A percentile compares a stretch with the other conserved stretches of the same genome.
Conservation (phyloP, 352 stramenopile genomes). For the Elongisporangium prolatum region DNA sequence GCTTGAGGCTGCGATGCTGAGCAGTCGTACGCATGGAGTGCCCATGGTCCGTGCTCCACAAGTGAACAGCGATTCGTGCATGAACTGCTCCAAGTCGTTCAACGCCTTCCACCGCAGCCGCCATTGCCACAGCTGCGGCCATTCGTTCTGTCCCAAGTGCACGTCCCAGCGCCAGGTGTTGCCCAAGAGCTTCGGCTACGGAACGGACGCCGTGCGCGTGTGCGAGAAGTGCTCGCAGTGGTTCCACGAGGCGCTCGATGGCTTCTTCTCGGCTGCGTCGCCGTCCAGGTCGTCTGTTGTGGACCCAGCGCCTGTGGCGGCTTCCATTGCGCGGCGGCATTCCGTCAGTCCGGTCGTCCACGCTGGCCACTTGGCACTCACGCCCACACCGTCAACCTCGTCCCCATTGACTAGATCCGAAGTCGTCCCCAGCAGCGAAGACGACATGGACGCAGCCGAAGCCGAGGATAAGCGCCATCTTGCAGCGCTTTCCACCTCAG, state of each 20-base stretch:
- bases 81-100: conserved; percentile 57
- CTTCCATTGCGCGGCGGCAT: not conserved
- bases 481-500: not conserved
- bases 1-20: conserved; percentile 38
- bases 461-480: not conserved
- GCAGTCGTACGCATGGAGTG: conserved; percentile 48
- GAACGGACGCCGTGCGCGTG: conserved; percentile 37
- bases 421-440: conserved; percentile 17
- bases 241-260: conserved; percentile 65
- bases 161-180: conserved; percentile 47
- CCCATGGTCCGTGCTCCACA: conserved; percentile 33
- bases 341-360: not conserved
- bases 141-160: conserved; percentile 64
- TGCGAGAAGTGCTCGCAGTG: conserved; percentile 58
- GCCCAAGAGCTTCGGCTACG: conserved; percentile 52
- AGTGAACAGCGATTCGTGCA: conserved; percentile 32
- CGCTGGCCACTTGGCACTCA: not conserved
- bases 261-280: conserved; percentile 43
- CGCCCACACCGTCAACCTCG: not conserved
- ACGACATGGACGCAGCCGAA: conserved; percentile 21
- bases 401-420: conserved; percentile 1
- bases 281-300: not conserved
- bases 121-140: conserved; percentile 54
- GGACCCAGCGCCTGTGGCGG: not conserved
- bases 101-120: conserved; percentile 64